A percentile compares a stretch with the other conserved stretches of the same genome.
Evolutionary conservation across 2,329 filamentous ascomycete species (phyloP).

Genomic region (Phyllosticta capitalensis): DNA sequence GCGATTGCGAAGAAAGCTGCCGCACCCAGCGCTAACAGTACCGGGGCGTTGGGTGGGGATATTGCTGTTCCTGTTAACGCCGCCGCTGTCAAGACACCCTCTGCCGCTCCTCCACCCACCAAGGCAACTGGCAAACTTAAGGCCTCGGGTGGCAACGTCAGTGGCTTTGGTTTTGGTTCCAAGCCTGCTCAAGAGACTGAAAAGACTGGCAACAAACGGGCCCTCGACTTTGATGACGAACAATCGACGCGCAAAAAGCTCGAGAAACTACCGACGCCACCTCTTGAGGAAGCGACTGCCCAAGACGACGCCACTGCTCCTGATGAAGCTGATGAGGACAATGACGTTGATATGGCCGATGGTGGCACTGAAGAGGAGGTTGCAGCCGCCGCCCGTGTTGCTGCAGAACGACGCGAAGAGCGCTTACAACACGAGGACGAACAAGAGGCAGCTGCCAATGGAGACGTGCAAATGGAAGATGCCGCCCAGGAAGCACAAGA

Average conservation of each 20-base stretch:
- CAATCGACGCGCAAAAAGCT: conserved; percentile 80
- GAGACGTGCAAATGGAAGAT: conserved; percentile 39
- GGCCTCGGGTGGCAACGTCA: conserved; percentile 60
- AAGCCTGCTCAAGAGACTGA: conserved; percentile 57
- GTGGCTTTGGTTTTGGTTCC: conserved; percentile 69
- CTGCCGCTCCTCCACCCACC: not conserved
- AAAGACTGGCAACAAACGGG: conserved; percentile 60
- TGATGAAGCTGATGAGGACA: conserved; percentile 52
- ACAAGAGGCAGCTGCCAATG: conserved; percentile 12
- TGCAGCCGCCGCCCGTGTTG: conserved; percentile 74
- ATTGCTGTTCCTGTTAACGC: conserved; percentile 24
- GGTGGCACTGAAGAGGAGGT: conserved; percentile 79
- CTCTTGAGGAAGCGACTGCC: conserved; percentile 34
- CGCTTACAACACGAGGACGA: conserved; percentile 33
- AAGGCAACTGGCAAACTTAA: conserved; percentile 43
- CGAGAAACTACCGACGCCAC: conserved; percentile 67
- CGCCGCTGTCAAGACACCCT: not conserved
- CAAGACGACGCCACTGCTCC: conserved; percentile 37
- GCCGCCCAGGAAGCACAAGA: conserved; percentile 18
- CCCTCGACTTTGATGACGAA: conserved; percentile 79
- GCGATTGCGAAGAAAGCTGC: conserved; percentile 27
- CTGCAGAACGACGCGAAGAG: conserved; percentile 68
- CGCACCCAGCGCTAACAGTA: conserved; percentile 47
- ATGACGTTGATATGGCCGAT: conserved; percentile 66
- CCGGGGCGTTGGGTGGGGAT: conserved; percentile 48